Conservation (phyloP, 2,329 filamentous ascomycete genomes). For the Cryphonectria naterciae region DNA sequence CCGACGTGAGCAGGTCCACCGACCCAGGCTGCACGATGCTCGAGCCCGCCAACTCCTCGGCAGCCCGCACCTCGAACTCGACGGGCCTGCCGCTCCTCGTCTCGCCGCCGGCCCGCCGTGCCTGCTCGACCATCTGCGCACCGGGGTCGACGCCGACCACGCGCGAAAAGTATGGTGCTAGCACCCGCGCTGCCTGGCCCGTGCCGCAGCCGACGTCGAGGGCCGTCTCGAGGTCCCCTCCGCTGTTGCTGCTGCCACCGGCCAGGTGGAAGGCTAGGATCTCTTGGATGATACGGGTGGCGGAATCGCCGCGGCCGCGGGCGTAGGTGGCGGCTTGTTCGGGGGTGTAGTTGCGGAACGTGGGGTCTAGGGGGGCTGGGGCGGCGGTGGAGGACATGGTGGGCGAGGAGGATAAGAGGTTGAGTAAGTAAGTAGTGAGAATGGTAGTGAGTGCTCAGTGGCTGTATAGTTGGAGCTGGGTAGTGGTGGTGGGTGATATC, state of each 20-base stretch:
- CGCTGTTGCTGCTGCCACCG: not conserved
- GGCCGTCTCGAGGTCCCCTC: slow-evolving; percentile 21
- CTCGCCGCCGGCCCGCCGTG: slow-evolving; percentile 32
- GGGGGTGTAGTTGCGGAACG: slow-evolving; percentile 35
- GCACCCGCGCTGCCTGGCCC: slow-evolving; percentile 36
- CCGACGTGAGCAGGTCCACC: slow-evolving; percentile 37
- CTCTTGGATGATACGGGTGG: slow-evolving; percentile 30
- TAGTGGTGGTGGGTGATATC: not conserved
- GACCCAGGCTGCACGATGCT: slow-evolving; percentile 27
- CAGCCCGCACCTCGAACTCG: slow-evolving; percentile 31
- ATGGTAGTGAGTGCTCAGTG: not conserved
- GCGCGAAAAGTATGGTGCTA: slow-evolving; percentile 34
- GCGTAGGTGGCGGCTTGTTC: slow-evolving; percentile 36
- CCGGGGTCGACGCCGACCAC: slow-evolving; percentile 37
- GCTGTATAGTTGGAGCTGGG: not conserved
- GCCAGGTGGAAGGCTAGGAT: slow-evolving; percentile 33
- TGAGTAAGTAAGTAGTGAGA: no score
- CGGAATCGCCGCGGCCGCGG: slow-evolving; percentile 31
- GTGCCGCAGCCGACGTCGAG: slow-evolving; percentile 40
- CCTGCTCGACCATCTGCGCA: slow-evolving; percentile 35
- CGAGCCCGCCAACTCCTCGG: slow-evolving; percentile 34
- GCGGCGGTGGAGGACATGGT: not conserved
- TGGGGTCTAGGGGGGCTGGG: slow-evolving; percentile 31
- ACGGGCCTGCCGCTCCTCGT: slow-evolving; percentile 31
- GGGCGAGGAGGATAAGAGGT: not conserved